Evolutionary conservation across 305 asterid species (phyloP), one percentile per base, ranked within the genome.

Genomic region (Fraxinus paxiana): DNA sequence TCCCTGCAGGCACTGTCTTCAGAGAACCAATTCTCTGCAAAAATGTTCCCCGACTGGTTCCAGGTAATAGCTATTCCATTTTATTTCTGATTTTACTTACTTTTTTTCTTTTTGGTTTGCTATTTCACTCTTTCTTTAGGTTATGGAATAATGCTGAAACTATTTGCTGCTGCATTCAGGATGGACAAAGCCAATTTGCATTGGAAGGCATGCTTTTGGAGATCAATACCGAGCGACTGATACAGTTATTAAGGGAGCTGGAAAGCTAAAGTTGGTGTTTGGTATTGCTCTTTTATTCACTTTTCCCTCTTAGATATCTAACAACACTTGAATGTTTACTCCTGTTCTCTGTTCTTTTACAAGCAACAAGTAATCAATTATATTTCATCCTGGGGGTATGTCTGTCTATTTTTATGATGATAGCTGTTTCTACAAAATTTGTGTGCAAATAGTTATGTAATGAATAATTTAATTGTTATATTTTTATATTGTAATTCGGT

Each of bases 171-270:
- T 83, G 30, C 65, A 73, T 56, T 84, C 87, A 95, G 98, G 98
- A 76, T 95, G 98, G 98, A 92, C 93, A 54, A 95, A 95, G 82
- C 97, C 98, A 12, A 95, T 95, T 79, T 95, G 98, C 91, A 95
- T 95, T 73, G 98, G 98, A 77, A 93, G 98, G 78, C 98, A 95
- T 88, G 98, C 98, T 78, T 95, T 90, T 77, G 98, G 98, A 63
- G 98, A 95, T 86, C 98, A 95, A 84, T 93, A 95, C 89, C 82
- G 90, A 83, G 98, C 98, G 46, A 93, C 98, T 24, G 98, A 95
- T 88, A 24, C 96, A 81, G 97, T 95, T 54, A 91, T 92, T 80
- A 88, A 92, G 87, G 98, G 97, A 87, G 81, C 98, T 83, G 98
- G 98, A 84, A 92, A 92, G 90, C 93, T 95, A 59, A 95, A 91